Percentiles rank a stretch among this genome's conserved stretches.
phyloP scores from a whole-genome alignment of 768 basidiomycete genomes.

The Pulveroboletus sp. region DNA sequence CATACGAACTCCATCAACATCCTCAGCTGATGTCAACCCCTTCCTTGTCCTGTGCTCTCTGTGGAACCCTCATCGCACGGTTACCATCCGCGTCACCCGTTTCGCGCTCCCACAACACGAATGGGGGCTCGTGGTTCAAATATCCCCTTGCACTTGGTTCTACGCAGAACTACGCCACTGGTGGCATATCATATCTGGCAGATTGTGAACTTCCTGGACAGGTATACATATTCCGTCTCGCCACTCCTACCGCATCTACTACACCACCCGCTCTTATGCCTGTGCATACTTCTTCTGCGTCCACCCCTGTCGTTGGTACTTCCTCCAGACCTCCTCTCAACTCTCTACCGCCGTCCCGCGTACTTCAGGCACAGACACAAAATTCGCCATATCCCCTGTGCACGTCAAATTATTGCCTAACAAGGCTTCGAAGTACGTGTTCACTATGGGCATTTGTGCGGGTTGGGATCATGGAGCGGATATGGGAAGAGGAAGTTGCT shows the following conservation, averaged over 20 bases:
- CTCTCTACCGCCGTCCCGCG: constrained; percentile 43
- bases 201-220: constrained; percentile 35
- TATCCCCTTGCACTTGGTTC: constrained; percentile 39
- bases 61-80: constrained; percentile 53
- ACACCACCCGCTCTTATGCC: constrained; percentile 22
- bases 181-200: constrained; percentile 30
- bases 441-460: constrained; percentile 87
- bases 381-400: constrained; percentile 62
- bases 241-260: constrained; percentile 24
- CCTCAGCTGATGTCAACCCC: constrained; percentile 42
- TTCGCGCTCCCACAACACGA: constrained; percentile 35
- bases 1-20: constrained; percentile 47
- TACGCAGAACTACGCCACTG: constrained; percentile 12
- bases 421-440: constrained; percentile 80
- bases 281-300: constrained; percentile 26
- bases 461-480: constrained; percentile 71
- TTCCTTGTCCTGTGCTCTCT: constrained; percentile 72
- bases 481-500: constrained; percentile 79
- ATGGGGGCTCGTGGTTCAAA: constrained; percentile 59
- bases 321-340: constrained; percentile 17
- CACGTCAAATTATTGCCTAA: constrained; percentile 78
- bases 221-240: constrained; percentile 67
- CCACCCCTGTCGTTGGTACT: constrained; percentile 28
- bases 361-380: constrained; percentile 20
- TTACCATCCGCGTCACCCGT: constrained; percentile 32